Evolutionary conservation across 75 land plant species (phyloP), one percentile per base, ranked within the genome.

Genomic region (Cupressus sempervirens): DNA sequence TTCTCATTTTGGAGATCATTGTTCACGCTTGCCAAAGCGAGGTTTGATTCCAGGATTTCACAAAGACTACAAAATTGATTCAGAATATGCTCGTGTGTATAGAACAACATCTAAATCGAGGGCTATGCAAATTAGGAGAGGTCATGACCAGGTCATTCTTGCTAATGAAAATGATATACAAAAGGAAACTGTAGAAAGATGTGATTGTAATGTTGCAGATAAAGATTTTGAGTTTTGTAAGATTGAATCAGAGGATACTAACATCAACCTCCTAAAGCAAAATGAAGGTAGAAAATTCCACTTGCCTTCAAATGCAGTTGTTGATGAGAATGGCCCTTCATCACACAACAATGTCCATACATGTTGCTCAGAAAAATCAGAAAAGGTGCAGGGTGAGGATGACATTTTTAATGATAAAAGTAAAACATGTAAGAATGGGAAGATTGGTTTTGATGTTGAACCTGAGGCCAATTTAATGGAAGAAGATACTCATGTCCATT

Each of bases 31-130:
- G 32, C 82, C 56, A 52, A 46, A 50, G 13, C 32, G n/a, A 56
- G 52, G n/a, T 32, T 81, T 81, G 32, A 46, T 79, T 23, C 41
- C 45, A 80, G 86, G 86, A 30, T 85, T 77, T 85, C 54, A 80
- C 43, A 43, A 36, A 30, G 89, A 87, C 26, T n/a, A 81, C 81
- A 87, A 80, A 53, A 84, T 89, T 54, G 90, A 87, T 43, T 87
- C 88, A 18, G 88, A 84, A 13, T 89, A 89, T 82, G 79, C 90
- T 40, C 88, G 90, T 65, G 90, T 89, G 20, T 89, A 89, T 73
- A 89, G 85, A 45, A 89, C 90, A 36, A 89, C 90, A 10, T 89
- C 90, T 32, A 89, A 87, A 81, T 82, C 85, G 38, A 65, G 90
- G 77, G 90, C 90, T 67, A 83, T 87, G 86, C 81, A 84, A 73